Conservation (phyloP, 2,329 filamentous ascomycete genomes). For the Cladosporium sp. region DNA sequence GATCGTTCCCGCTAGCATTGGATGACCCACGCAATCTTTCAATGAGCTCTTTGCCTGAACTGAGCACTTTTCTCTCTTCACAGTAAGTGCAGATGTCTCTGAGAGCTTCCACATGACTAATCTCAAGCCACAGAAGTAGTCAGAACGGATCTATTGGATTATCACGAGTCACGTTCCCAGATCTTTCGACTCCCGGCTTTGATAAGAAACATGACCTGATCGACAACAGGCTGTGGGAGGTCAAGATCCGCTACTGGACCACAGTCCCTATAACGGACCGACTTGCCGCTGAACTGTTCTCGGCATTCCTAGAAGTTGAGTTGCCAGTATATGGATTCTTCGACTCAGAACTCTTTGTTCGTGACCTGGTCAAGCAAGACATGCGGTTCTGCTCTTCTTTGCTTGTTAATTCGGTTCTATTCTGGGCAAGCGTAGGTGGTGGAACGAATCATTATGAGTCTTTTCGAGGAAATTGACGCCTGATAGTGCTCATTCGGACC, state of each 20-base stretch:
- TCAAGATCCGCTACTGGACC: slow-evolving; percentile 2
- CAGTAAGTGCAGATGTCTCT: not conserved
- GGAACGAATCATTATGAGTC: not conserved
- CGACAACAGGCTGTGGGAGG: not conserved
- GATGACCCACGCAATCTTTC: not conserved
- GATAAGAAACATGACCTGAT: not conserved
- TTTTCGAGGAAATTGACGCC: not conserved
- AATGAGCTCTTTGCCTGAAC: not conserved
- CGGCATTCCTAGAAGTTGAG: not conserved
- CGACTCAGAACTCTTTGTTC: not conserved
- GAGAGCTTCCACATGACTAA: not conserved
- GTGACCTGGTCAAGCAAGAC: not conserved
- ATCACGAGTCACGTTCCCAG: not conserved
- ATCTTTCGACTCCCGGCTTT: not conserved
- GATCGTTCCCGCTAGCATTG: not conserved
- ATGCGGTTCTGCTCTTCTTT: not conserved
- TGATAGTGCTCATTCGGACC: slow-evolving; percentile 4
- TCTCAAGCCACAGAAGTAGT: not conserved
- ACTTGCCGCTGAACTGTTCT: not conserved
- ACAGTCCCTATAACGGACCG: not conserved
- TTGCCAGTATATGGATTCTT: not conserved
- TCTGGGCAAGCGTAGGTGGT: slow-evolving; percentile 10
- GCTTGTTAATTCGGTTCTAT: not conserved
- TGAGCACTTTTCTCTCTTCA: not conserved
- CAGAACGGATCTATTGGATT: not conserved